phyloP scores from a whole-genome alignment of 371 early-diverging fungal genomes.

The Mortierella sp. region DNA sequence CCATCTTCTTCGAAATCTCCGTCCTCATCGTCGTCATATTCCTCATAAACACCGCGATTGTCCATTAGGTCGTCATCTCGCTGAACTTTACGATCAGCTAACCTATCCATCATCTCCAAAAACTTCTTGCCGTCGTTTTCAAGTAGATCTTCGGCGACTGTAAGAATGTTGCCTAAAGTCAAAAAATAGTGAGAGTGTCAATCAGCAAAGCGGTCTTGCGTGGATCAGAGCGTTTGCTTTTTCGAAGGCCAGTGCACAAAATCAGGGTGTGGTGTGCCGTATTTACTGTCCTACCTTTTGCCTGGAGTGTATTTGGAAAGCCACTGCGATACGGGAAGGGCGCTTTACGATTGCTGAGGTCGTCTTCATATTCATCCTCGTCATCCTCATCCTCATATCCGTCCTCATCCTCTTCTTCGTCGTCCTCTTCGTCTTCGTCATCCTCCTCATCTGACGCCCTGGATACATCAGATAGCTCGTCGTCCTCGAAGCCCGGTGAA shows the following conservation, averaged over 20 bases:
- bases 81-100: conserved; percentile 88
- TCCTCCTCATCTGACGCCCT: conserved; percentile 63
- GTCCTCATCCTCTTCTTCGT: conserved; percentile 55
- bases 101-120: conserved; percentile 93
- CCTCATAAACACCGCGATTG: conserved; percentile 55
- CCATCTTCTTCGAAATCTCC: conserved; percentile 71
- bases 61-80: conserved; percentile 73
- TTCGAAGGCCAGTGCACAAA: too few relatives aligned
- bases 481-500: conserved; percentile 62
- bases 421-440: conserved; percentile 59
- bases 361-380: conserved; percentile 54
- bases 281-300: conserved; percentile 32
- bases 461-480: conserved; percentile 63
- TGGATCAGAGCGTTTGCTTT: too few relatives aligned
- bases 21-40: conserved; percentile 72
- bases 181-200: neutral
- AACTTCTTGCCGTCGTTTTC: conserved; percentile 94
- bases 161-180: conserved; percentile 78
- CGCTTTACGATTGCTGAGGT: conserved; percentile 37
- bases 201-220: neutral
- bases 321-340: conserved; percentile 45
- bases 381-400: conserved; percentile 34
- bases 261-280: too few relatives aligned
- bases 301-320: conserved; percentile 53
- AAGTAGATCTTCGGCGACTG: conserved; percentile 91